Evolutionary conservation across 441 rosid genomes (phyloP).

Genomic region (Corymbia calophylla): DNA sequence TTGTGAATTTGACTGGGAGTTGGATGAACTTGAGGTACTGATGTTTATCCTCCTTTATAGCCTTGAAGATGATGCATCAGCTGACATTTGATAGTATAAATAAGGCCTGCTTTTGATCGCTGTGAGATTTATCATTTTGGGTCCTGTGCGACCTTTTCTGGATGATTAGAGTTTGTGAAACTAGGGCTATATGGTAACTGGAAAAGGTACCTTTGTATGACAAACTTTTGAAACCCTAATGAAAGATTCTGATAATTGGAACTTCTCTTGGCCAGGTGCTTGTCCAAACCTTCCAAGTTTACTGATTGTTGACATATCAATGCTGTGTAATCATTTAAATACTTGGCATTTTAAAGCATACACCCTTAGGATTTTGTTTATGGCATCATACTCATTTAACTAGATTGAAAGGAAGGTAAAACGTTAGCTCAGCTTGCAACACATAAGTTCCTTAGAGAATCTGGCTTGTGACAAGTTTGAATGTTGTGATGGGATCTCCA

Average conservation of each 20-base stretch:
- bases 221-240: neutral
- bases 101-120: neutral
- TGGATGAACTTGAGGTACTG: slow-evolving; percentile 76
- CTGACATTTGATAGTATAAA: neutral
- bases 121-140: neutral
- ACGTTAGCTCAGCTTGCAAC: neutral
- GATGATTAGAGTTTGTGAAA: neutral
- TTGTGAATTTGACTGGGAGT: slow-evolving; percentile 91
- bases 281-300: neutral
- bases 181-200: neutral
- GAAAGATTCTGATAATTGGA: neutral
- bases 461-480: neutral
- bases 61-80: neutral
- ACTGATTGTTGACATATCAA: neutral
- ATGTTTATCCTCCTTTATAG: slow-evolving; percentile 10
- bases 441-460: neutral
- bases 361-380: neutral
- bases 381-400: neutral
- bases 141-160: neutral
- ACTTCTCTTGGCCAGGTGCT: neutral
- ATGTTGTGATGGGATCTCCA: neutral
- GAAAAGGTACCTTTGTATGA: neutral
- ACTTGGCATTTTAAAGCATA: neutral
- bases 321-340: neutral
- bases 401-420: neutral